These are phyloP conservation scores for Tremella fuciformis DNA, from an alignment of 768 basidiomycete species.

Conservation along the genomic window DNA sequence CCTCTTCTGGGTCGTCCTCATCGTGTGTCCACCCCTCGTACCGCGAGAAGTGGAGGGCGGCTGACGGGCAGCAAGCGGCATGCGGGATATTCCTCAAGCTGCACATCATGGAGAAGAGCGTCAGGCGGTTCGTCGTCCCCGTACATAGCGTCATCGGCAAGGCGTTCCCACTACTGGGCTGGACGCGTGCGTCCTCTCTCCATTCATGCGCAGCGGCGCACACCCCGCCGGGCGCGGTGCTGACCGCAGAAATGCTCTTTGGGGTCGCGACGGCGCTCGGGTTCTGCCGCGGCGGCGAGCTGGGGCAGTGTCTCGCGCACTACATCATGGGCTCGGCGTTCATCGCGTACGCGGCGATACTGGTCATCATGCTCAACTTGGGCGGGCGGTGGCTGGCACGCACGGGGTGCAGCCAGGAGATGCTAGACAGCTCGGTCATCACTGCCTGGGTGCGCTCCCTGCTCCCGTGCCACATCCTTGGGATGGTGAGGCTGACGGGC, in stretches of 20 bases:
- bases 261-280: constrained; percentile 67
- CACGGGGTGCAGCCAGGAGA: constrained; percentile 50
- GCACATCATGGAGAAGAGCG: constrained; percentile 74
- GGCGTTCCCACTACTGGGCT: constrained; percentile 76
- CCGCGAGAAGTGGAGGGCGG: too few species aligned
- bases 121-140: constrained; percentile 66
- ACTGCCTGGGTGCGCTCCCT: constrained; percentile 47
- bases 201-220: background rate
- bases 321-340: constrained; percentile 69
- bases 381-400: constrained; percentile 67
- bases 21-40: background rate
- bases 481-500: background rate
- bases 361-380: constrained; percentile 71
- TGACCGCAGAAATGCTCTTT: constrained; percentile 66
- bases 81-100: constrained; percentile 88
- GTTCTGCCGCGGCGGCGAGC: constrained; percentile 72
- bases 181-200: constrained; percentile 58
- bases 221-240: background rate
- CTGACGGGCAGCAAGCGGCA: constrained; percentile 58
- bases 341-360: constrained; percentile 77
- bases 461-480: background rate
- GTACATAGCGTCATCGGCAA: constrained; percentile 79
- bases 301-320: constrained; percentile 70
- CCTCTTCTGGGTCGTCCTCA: background rate
- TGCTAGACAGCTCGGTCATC: constrained; percentile 52